Evolutionary conservation across 345 rosid genomes (phyloP).

Genomic region (Diplotaxis tenuifolia): DNA sequence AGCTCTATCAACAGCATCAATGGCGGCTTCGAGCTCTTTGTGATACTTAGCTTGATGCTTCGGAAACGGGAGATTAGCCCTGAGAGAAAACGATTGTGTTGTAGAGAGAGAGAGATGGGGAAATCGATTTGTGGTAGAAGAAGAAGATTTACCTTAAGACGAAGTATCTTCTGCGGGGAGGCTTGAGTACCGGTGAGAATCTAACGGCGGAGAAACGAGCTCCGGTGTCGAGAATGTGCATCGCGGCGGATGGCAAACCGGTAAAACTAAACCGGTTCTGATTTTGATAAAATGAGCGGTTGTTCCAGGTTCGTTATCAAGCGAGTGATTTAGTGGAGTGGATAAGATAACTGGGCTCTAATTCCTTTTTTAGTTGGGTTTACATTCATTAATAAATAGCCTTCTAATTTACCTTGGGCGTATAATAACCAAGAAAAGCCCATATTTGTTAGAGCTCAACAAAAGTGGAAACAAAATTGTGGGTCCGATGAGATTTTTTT

Average conservation of each 20-base stretch:
- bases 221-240: conserved; percentile 46
- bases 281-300: background rate
- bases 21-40: conserved; percentile 70
- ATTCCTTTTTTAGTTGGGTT: background rate
- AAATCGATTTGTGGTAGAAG: conserved; percentile 14
- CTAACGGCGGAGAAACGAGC: conserved; percentile 44
- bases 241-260: conserved; percentile 32
- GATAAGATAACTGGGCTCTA: background rate
- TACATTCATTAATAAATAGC: background rate
- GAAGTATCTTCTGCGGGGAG: conserved; percentile 36
- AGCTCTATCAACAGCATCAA: conserved; percentile 71
- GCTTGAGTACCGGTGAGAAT: conserved; percentile 24
- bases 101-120: background rate
- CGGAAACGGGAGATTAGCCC: conserved; percentile 63
- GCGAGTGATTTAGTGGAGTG: too few relatives aligned
- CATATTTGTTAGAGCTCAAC: too few relatives aligned
- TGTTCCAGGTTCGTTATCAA: conserved; percentile 6
- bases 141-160: conserved; percentile 46
- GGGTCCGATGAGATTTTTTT: too few relatives aligned
- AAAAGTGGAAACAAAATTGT: too few relatives aligned
- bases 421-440: too few relatives aligned
- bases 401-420: too few relatives aligned
- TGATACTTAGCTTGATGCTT: conserved; percentile 62
- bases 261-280: conserved; percentile 6
- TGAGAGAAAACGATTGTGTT: conserved; percentile 13